Evolutionary conservation across 2,329 filamentous ascomycete genomes (phyloP), one percentile per base, ranked within the genome.

Genomic region (Ophiostoma sp.): DNA sequence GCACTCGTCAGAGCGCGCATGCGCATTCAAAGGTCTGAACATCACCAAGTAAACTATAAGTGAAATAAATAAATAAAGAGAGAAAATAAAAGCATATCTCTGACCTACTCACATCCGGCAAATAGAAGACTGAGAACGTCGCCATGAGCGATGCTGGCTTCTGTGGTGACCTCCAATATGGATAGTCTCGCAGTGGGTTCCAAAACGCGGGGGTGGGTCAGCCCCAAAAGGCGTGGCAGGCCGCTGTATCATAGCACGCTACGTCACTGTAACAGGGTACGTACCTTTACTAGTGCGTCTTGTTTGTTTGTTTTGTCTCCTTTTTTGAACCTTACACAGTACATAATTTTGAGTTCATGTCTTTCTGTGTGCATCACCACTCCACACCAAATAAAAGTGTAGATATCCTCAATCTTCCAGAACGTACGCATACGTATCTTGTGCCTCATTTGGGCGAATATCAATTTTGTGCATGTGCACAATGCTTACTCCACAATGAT

Each of bases 191-290:
- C 55, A 33, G 55, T 28, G 28, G 36, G 8, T 42, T 33, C n/a
- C 2, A 28, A 66, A 66, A 45, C 22, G 61, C 36, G 61, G 61
- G 36, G 61, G 61, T 66, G 61, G 61, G 61, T 25, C 36, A 28
- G n/a, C 61, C n/a, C 36, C n/a, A 28, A 42, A 64, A 28, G 61
- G 61, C 61, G 12, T 64, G 36, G 11, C 11, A 64, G n/a, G 5
- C 61, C 61, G n/a, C 31, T 61, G 28, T n/a, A 36, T 12, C 17
- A 22, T 61, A n/a, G 17, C 5, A 36, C 31, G 31, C 31, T 36
- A 28, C 36, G n/a, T 63, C 55, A 59, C 55, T 33, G 28, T 59
- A 59, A 25, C 28, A 15, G 1, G 19, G n/a, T 39, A 22, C 2
- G 9, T 39, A 48, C 0, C 59, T 0, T 39, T 25, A n/a, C 7